These are phyloP conservation scores for Cucurbita ficifolia DNA, from an alignment of 306 rosid species.

Conservation along the genomic window DNA sequence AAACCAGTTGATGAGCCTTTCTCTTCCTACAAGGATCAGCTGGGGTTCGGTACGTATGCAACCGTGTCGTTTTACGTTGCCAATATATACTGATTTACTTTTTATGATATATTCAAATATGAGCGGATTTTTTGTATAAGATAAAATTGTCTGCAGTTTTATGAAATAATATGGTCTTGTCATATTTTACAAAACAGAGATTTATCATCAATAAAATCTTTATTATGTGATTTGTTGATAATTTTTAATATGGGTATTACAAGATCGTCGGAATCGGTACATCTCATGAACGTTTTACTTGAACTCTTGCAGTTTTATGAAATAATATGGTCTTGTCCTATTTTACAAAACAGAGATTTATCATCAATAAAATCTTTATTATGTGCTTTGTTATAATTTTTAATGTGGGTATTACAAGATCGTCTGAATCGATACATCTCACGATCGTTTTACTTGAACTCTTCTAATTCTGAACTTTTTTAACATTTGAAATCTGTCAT, in stretches of 20 bases:
- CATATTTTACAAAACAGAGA: background rate
- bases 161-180: background rate
- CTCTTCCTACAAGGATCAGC: conserved; percentile 83
- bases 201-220: background rate
- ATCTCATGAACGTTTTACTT: background rate
- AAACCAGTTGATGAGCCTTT: conserved; percentile 48
- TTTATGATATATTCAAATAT: background rate
- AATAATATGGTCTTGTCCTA: background rate
- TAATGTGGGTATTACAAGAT: background rate
- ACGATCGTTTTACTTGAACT: background rate
- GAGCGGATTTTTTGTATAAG: background rate
- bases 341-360: background rate
- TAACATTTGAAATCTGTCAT: background rate
- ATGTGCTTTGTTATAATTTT: background rate
- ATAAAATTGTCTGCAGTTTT: background rate
- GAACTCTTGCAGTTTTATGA: background rate
- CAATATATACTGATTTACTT: background rate
- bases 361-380: background rate
- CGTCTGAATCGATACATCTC: background rate
- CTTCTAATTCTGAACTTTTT: background rate
- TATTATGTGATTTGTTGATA: background rate
- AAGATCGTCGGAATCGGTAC: background rate
- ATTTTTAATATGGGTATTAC: background rate
- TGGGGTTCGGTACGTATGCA: conserved; percentile 53
- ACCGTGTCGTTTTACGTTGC: background rate